These are phyloP conservation scores for Knufia petricola DNA, from an alignment of 2,329 filamentous ascomycete genomes.

Conservation along the genomic window DNA sequence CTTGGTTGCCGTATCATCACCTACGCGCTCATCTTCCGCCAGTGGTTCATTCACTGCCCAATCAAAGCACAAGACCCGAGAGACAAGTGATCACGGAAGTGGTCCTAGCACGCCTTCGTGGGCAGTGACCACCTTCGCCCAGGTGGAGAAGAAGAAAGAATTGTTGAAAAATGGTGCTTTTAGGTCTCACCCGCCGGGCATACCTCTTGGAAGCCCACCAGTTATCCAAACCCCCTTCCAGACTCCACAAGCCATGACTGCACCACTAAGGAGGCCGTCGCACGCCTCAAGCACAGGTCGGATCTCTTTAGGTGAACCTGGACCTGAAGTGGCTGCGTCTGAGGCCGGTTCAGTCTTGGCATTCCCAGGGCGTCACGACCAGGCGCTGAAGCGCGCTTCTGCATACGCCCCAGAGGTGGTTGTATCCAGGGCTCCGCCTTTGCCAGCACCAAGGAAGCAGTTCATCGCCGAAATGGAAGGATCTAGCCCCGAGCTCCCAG, in stretches of 20 bases:
- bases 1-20: background rate
- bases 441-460: conserved; percentile 11
- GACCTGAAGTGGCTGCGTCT: conserved; percentile 15
- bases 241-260: background rate
- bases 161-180: conserved; percentile 7
- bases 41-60: background rate
- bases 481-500: background rate
- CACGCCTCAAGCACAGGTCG: conserved; percentile 7
- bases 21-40: background rate
- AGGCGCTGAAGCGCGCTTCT: conserved; percentile 1
- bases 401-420: conserved; percentile 3
- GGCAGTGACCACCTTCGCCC: conserved; percentile 3
- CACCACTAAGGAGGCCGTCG: background rate
- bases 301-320: conserved; percentile 18
- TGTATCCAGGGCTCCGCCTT: background rate
- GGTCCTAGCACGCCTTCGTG: conserved; percentile 1
- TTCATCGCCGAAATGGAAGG: conserved; percentile 21
- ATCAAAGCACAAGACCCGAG: background rate
- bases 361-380: background rate
- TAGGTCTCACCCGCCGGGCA: conserved; percentile 5
- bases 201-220: conserved; percentile 5
- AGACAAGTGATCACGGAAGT: background rate
- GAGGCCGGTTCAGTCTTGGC: conserved; percentile 6
- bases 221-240: background rate
- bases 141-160: conserved; percentile 1